Evolutionary conservation across 139 green algal species (phyloP).

Genomic region (Coelastrella sp.): DNA sequence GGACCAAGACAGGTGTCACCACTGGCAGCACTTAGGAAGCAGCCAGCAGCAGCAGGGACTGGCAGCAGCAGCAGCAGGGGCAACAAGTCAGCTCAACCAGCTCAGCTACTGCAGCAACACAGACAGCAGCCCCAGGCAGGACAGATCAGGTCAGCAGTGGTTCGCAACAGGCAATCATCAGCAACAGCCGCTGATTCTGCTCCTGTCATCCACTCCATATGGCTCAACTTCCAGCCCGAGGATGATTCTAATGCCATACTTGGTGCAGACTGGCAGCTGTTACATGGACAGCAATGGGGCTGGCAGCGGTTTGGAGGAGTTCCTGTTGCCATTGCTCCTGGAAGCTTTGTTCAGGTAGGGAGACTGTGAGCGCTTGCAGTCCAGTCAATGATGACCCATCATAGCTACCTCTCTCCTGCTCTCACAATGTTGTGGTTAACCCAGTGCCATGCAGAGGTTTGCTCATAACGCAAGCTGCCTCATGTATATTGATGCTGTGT

Average conservation of each 20-base stretch:
- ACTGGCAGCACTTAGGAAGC: not conserved
- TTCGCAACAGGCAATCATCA: not conserved
- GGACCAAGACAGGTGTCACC: not conserved
- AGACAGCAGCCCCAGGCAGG: not conserved
- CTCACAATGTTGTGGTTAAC: no score
- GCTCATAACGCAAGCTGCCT: no score
- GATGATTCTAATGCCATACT: constrained; percentile 66
- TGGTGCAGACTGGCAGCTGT: constrained; percentile 54
- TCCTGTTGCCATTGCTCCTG: constrained; percentile 70
- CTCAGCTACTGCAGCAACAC: constrained; percentile 17
- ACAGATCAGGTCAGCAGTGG: not conserved
- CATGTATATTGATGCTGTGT: no score
- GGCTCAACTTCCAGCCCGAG: constrained; percentile 63
- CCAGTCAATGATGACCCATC: no score
- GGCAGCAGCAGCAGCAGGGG: not conserved
- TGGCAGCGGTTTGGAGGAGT: constrained; percentile 73
- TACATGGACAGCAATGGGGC: constrained; percentile 53
- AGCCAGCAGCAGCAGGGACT: not conserved
- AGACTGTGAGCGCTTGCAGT: not conserved
- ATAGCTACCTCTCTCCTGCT: no score
- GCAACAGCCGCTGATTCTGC: not conserved
- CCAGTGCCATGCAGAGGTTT: no score
- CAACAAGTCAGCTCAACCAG: not conserved
- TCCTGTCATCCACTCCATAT: constrained; percentile 38
- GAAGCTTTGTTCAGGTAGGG: constrained; percentile 68